Percentiles rank a stretch among this genome's conserved stretches.
These are phyloP conservation scores for Pseudopediastrum boryanum DNA, from an alignment of 139 green algal genomes.

Conservation along the genomic window DNA sequence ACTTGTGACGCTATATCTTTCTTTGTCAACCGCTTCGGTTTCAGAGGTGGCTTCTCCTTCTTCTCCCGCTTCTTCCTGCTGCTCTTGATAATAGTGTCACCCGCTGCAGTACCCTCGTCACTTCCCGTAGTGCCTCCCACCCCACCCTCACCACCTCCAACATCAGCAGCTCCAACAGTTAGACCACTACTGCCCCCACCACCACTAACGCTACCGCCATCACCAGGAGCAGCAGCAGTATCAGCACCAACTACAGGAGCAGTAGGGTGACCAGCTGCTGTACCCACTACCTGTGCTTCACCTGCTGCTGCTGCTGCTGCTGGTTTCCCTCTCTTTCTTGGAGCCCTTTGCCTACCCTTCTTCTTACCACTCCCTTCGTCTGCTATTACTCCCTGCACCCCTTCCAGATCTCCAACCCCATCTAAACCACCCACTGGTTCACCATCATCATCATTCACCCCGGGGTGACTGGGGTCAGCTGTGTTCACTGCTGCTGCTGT, in stretches of 20 bases:
- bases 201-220: neutral
- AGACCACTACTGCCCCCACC: neutral
- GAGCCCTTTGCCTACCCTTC: neutral
- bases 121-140: neutral
- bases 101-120: no score
- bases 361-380: no score
- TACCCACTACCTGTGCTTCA: neutral
- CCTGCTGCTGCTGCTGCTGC: neutral
- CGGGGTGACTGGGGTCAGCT: neutral
- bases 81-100: no score
- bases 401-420: neutral
- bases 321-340: neutral
- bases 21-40: constrained; percentile 21
- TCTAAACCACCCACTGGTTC: no score
- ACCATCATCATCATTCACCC: no score
- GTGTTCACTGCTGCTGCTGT: no score
- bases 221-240: neutral
- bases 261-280: no score
- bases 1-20: constrained; percentile 30
- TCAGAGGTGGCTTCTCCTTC: neutral
- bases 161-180: neutral
- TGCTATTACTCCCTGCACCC: no score
- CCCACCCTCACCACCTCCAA: neutral
- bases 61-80: constrained; percentile 8
- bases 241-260: no score